Conservation (phyloP, 2,329 filamentous ascomycete species). For the Aureobasidium musti region DNA sequence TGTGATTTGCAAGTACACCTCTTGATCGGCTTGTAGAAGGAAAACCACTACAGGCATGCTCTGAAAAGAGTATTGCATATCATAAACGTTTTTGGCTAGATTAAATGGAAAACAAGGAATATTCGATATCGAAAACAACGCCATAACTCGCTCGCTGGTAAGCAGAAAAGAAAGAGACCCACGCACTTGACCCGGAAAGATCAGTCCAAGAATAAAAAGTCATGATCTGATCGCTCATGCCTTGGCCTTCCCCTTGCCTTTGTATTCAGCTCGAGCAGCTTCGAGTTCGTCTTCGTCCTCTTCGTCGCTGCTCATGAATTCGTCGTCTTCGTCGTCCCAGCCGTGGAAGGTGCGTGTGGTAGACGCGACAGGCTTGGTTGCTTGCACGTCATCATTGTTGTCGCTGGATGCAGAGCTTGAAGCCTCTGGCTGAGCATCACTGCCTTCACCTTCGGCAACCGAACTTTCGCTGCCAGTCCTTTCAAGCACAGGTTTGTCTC, state of each 20-base stretch:
- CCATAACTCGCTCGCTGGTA: not conserved
- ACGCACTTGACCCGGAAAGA: not conserved
- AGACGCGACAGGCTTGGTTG: conserved; percentile 38
- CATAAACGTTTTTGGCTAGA: too few species aligned
- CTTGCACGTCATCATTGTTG: conserved; percentile 44
- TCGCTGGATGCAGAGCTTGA: conserved; percentile 36
- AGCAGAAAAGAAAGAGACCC: not conserved
- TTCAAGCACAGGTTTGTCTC: conserved; percentile 46
- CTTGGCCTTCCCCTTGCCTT: conserved; percentile 39
- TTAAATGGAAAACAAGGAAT: too few species aligned
- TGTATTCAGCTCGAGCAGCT: conserved; percentile 28
- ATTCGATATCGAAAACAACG: not conserved
- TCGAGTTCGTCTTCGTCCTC: conserved; percentile 47
- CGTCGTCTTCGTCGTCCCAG: conserved; percentile 76
- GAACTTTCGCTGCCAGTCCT: conserved; percentile 46
- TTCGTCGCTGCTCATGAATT: conserved; percentile 50
- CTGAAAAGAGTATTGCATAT: too few species aligned
- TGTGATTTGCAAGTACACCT: too few species aligned
- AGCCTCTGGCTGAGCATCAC: conserved; percentile 38
- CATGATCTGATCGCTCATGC: conserved; percentile 1
- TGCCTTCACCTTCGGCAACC: conserved; percentile 48
- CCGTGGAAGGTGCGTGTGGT: conserved; percentile 61
- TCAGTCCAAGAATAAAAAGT: not conserved
- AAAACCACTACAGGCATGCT: too few species aligned
- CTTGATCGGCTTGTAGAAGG: too few species aligned